phyloP scores from a whole-genome alignment of 177 flowering plant species.

The Vitis hybrid region DNA sequence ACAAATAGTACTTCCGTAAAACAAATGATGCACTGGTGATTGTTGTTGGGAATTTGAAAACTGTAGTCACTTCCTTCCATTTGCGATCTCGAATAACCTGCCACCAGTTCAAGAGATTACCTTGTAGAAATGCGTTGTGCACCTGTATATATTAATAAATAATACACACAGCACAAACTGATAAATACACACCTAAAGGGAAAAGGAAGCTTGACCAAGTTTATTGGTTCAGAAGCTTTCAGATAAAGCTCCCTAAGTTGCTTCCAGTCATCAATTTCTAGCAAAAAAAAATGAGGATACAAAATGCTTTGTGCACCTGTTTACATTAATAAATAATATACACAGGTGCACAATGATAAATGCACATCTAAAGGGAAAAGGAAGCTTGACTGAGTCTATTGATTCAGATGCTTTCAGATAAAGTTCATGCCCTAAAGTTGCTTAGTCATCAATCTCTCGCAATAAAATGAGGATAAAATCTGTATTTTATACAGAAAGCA shows the following conservation, averaged over 20 bases:
- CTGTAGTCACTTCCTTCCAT: constrained; percentile 79
- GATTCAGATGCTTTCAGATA: background rate
- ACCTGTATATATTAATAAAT: background rate
- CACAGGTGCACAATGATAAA: too few species aligned
- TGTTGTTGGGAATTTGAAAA: constrained; percentile 65
- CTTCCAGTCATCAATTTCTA: too few species aligned
- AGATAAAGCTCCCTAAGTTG: too few species aligned
- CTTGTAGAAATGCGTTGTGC: background rate
- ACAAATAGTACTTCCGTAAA: constrained; percentile 69
- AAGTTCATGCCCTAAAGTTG: background rate
- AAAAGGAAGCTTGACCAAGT: background rate
- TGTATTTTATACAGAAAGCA: background rate
- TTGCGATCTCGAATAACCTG: constrained; percentile 74
- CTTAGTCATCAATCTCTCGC: background rate
- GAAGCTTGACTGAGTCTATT: too few species aligned
- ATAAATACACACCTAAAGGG: background rate
- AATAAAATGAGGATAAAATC: background rate
- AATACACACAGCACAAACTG: background rate
- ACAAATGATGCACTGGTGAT: constrained; percentile 86
- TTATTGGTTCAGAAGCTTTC: background rate
- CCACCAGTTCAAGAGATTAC: constrained; percentile 14
- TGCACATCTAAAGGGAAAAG: too few species aligned
- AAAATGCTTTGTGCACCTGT: too few species aligned
- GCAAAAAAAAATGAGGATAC: too few species aligned
- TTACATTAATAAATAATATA: too few species aligned